Evolutionary conservation across 192 early-diverging fungal species (phyloP), one percentile per base, ranked within the genome.

Genomic region (Coemansia pectinata): DNA sequence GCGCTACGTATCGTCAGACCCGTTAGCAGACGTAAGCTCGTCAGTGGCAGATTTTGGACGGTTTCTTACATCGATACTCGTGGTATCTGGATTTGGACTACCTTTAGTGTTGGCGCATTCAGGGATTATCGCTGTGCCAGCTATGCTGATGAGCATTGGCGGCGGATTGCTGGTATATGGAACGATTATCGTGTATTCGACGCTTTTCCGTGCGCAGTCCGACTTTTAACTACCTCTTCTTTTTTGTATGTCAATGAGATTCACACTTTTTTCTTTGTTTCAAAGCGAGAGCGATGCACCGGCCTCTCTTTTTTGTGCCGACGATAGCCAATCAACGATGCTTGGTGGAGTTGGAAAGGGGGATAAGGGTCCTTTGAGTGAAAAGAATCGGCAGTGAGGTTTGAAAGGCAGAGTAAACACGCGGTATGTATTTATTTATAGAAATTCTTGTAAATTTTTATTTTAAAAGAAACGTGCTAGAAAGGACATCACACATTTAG

Each of bases 101-200:
- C 93, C 93, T 0, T 68, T 94, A 34, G 92, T 94, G 6, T 79
- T 96, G 47, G 90, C 92, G n/a, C 94, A 94, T 62, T 86, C 93
- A 12, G 86, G 84, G 17, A 88, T 93, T 48, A 97, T 98, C 52
- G 90, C 92, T 8, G 62, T 80, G 10, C 77, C 88, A 11, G 95
- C 97, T 0, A 97, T 97, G 95, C 58, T 88, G 19, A 91, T 99
- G 88, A 96, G 94, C 78, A 86, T 96, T 45, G 65, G 81, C 6
- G 97, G 97, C 38, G 97, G 97, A n/a, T 63, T 93, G 23, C 69
- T 99, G 77, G 94, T 99, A 27, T 99, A 99, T 69, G 88, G 88
- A 27, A 97, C 95, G 25, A 97, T 96, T 82, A 89, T 85, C 33
- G 76, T 63, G 19, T 85, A 85, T 42, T 67, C 73, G 29, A 71